A percentile compares a stretch with the other conserved stretches of the same genome.
These are phyloP conservation scores for Boletus barrowsii DNA, from an alignment of 768 basidiomycete genomes.

Conservation along the genomic window DNA sequence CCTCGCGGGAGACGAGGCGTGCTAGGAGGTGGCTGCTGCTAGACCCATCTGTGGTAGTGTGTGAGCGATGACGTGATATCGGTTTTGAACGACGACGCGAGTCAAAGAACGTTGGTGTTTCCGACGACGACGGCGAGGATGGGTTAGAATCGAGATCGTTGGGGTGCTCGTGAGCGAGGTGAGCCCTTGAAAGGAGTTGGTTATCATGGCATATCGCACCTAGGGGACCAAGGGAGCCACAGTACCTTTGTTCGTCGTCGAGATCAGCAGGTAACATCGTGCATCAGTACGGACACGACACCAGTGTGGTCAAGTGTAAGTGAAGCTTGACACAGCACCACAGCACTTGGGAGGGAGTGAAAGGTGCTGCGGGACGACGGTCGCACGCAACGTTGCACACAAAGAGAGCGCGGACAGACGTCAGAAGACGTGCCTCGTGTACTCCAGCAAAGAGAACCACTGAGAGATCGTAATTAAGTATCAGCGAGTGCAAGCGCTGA, in stretches of 20 bases:
- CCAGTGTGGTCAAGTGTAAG: not conserved
- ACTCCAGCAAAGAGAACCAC: slow-evolving; percentile 22
- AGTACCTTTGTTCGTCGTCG: slow-evolving; percentile 29
- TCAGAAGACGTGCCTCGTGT: slow-evolving; percentile 25
- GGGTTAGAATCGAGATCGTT: slow-evolving; percentile 29
- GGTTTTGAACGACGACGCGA: slow-evolving; percentile 26
- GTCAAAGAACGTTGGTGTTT: slow-evolving; percentile 14
- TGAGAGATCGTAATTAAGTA: slow-evolving; percentile 15
- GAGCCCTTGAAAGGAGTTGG: slow-evolving; percentile 13
- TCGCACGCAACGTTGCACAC: slow-evolving; percentile 7
- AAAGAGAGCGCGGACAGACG: not conserved
- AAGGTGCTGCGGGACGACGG: not conserved
- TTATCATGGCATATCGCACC: not conserved
- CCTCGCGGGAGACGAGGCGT: slow-evolving; percentile 28
- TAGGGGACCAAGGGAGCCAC: not conserved
- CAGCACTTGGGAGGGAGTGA: slow-evolving; percentile 4
- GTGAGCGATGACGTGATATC: slow-evolving; percentile 26
- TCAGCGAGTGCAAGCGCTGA: slow-evolving; percentile 7
- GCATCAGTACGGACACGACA: slow-evolving; percentile 13
- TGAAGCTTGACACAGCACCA: slow-evolving; percentile 3
- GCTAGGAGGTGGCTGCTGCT: slow-evolving; percentile 30
- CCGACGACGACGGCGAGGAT: slow-evolving; percentile 26
- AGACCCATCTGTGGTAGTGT: slow-evolving; percentile 26
- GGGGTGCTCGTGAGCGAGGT: slow-evolving; percentile 28
- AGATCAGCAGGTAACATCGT: slow-evolving; percentile 28